Evolutionary conservation across 164 flowering plant species (phyloP).

Genomic region (Aristolochia contorta): DNA sequence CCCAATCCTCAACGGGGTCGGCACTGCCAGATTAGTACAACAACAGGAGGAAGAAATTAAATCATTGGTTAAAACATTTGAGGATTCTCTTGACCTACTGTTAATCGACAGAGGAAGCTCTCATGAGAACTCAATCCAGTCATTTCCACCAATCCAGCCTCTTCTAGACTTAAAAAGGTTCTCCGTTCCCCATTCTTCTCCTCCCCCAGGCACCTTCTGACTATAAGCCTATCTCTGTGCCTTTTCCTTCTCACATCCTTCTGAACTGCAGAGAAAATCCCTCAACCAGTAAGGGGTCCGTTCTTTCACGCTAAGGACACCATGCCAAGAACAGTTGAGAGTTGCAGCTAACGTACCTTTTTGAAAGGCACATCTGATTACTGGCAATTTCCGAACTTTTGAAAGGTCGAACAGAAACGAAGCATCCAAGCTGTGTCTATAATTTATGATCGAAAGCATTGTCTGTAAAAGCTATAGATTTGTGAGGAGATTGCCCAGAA

Average conservation of each 20-base stretch:
- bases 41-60: not conserved
- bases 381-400: constrained; percentile 6
- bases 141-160: constrained; percentile 82
- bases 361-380: constrained; percentile 1
- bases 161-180: constrained; percentile 60
- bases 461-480: not conserved
- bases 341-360: not conserved
- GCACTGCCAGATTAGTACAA: not conserved
- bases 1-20: not conserved
- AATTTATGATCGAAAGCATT: constrained; percentile 13
- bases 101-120: constrained; percentile 73
- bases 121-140: constrained; percentile 79
- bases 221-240: constrained; percentile 5
- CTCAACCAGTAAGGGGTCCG: not conserved
- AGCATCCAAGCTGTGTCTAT: constrained; percentile 4
- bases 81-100: constrained; percentile 28
- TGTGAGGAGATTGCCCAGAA: not conserved
- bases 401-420: constrained; percentile 6
- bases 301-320: not conserved
- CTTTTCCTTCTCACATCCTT: constrained; percentile 10
- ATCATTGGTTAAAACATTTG: not conserved
- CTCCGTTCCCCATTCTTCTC: constrained; percentile 27
- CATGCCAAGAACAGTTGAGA: not conserved
- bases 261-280: constrained; percentile 6
- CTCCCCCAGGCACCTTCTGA: constrained; percentile 25